Base-by-base conservation (phyloP, 345 rosid species). In the Arabis hirsuta region DNA sequence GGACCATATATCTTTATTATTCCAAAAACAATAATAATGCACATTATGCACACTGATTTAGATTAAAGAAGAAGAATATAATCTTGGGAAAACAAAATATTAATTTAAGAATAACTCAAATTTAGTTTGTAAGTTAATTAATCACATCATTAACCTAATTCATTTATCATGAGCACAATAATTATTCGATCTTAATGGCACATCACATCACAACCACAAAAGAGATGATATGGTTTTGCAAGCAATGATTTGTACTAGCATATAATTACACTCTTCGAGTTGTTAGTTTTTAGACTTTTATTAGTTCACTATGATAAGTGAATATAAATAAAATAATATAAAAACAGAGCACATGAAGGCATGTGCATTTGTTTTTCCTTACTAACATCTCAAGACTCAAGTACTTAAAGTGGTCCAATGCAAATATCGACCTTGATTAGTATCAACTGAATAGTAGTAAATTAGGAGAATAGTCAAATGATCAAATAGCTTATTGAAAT, bases 321-420 rank as follows among this genome's bases (percentile, higher is more conserved):
- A n/a, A 39, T n/a, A 31, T 6, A 9, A 24, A 39, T 16, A 41
- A 42, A 44, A 47, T 14, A 39, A 4, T 34, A 58, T 46, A 57
- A 38, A 59, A 70, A 2, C 61, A 41, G 45, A 9, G 68, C 75
- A 61, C 68, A 42, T 71, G 75, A 4, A 38, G 43, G 59, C 67
- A 70, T 60, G 59, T 59, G 67, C 58, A 11, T 59, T 59, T 70
- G 74, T 31, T 70, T 60, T 67, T 55, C 9, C 20, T 20, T 26
- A 3, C 11, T 20, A 19, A 27, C 13, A 41, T 42, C 3, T 65
- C 41, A 36, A 36, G 41, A 8, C 3, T 27, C 10, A 26, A 53
- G 41, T 47, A 57, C 73, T 46, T 68, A 45, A 46, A 34, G 26
- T 69, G 48, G 36, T 34, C 34, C 47, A 47, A 46, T 57, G 48